Evolutionary conservation across 1,139 yeast genomes (phyloP), one percentile per base, ranked within the genome.

Genomic region (Hyphopichia khmerensis): DNA sequence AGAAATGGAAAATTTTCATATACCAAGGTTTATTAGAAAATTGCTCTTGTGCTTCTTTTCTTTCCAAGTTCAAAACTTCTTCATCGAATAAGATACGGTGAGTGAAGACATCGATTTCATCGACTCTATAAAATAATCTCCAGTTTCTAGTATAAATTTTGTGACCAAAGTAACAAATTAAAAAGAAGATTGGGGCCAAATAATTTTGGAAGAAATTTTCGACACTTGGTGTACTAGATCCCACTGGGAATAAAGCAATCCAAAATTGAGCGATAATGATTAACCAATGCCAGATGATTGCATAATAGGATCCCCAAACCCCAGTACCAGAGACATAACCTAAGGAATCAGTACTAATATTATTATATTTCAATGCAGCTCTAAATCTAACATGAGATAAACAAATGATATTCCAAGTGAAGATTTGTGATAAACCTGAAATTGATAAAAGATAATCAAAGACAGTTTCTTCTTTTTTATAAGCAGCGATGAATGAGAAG

Each of bases 401-500:
- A 48, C 75, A 69, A 47, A 72, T 69, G 39, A 68, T 64, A 23
- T 65, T 59, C 77, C 77, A 72, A 34, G 72, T 69, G 48, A 72
- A 66, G 33, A 72, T 64, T 46, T 68, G 71, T 9, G 75, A 67
- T 43, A 72, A 56, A 16, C 75, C 77, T 41, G 74, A 69, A 44
- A 72, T 66, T 24, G 75, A 66, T 55, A 72, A 64, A 43, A 72
- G 62, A 75, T 76, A 72, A 46, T 62, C 62, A 59, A 72, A 72
- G 10, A 72, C 76, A 17, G 66, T 59, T 43, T 67, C 72, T 52
- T 70, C 71, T 41, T 68, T 58, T 39, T 64, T 53, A 57, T 57
- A 71, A 15, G 75, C 69, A 35, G 76, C 77, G 48, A 72, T 70
- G 43, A 53, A 64, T 11, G 64, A 48, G 33, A 56, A 55, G 24